Percentiles rank a stretch among this genome's conserved stretches.
Conservation (phyloP, 306 rosid species). For the Glycine soja region DNA sequence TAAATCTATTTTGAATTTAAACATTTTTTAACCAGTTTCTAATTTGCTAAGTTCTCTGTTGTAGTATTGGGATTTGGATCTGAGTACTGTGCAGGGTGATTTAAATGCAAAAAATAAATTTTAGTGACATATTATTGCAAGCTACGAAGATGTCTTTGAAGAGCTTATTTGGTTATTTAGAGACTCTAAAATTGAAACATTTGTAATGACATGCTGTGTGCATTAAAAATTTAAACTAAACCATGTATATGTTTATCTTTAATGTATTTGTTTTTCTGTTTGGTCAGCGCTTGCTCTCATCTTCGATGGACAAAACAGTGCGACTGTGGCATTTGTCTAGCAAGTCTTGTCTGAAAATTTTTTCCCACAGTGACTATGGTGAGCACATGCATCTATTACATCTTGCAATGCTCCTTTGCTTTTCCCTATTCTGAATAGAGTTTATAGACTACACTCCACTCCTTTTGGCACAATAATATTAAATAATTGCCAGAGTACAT, state of each 20-base stretch:
- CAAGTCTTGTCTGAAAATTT: conserved; percentile 78
- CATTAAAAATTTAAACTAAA: conserved; percentile 26
- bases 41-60: not conserved
- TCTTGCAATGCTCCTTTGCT: conserved; percentile 32
- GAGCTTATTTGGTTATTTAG: not conserved
- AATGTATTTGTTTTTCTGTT: not conserved
- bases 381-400: conserved; percentile 41
- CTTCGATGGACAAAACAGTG: conserved; percentile 97
- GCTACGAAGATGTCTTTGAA: conserved; percentile 22
- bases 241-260: not conserved
- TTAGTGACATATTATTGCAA: conserved; percentile 16
- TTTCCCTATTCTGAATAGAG: conserved; percentile 26
- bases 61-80: not conserved
- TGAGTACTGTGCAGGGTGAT: not conserved
- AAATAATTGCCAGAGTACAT: not conserved
- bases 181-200: conserved; percentile 1
- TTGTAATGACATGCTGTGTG: conserved; percentile 6
- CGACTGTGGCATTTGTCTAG: conserved; percentile 85
- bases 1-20: not conserved
- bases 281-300: conserved; percentile 81
- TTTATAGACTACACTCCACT: conserved; percentile 2
- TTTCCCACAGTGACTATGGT: conserved; percentile 92
- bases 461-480: not conserved
- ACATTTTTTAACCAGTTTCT: not conserved
- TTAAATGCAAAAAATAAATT: not conserved